Evolutionary conservation across 345 rosid species (phyloP).

Genomic region (Salix brachista): DNA sequence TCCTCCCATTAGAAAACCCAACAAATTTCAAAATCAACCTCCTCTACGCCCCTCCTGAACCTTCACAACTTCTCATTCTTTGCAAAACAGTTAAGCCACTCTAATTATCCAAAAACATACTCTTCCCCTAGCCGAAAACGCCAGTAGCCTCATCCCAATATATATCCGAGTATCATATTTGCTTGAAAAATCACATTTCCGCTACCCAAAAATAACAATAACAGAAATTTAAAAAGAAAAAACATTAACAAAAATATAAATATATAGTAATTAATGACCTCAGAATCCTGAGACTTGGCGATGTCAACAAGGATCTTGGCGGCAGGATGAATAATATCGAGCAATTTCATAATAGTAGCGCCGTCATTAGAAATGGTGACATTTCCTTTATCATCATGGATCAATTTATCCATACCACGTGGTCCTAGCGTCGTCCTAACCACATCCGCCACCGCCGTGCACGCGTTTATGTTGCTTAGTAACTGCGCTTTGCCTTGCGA

Average conservation of each 20-base stretch:
- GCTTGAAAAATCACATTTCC: neutral
- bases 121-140: neutral
- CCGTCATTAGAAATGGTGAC: constrained; percentile 99
- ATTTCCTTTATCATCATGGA: constrained; percentile 86
- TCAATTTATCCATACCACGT: constrained; percentile 96
- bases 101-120: neutral
- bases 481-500: constrained; percentile 97
- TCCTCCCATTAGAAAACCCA: neutral
- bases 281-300: constrained; percentile 98
- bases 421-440: constrained; percentile 95
- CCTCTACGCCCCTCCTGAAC: neutral
- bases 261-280: constrained; percentile 39
- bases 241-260: neutral
- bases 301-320: constrained; percentile 99
- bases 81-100: neutral
- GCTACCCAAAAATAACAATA: neutral
- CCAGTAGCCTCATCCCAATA: neutral
- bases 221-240: neutral
- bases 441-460: constrained; percentile 84
- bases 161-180: neutral
- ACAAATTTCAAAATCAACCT: neutral
- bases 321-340: constrained; percentile 90
- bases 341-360: constrained; percentile 98
- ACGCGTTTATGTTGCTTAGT: constrained; percentile 93
- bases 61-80: neutral